These are phyloP conservation scores for Vanilla planifolia DNA, from an alignment of 106 monocot genomes.

Conservation along the genomic window DNA sequence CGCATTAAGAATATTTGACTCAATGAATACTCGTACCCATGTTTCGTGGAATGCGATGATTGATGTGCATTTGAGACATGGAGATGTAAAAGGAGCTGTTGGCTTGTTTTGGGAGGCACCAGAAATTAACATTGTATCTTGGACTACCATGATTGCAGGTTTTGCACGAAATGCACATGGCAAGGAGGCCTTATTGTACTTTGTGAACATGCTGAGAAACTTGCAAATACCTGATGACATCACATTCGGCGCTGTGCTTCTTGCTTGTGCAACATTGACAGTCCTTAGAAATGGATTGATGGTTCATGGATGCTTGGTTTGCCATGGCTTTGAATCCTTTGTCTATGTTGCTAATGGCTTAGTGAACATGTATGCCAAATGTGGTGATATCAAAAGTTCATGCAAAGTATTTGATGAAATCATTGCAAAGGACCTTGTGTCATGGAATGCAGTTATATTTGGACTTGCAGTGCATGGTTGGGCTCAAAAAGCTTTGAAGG, in stretches of 20 bases:
- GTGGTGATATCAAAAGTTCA: slow-evolving; percentile 48
- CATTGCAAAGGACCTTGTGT: slow-evolving; percentile 35
- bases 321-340: slow-evolving; percentile 27
- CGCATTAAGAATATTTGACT: slow-evolving; percentile 37
- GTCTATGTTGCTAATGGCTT: slow-evolving; percentile 55
- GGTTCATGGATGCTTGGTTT: slow-evolving; percentile 33
- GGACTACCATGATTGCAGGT: slow-evolving; percentile 56
- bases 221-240: slow-evolving; percentile 39
- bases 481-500: slow-evolving; percentile 22
- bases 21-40: slow-evolving; percentile 23
- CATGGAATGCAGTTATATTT: slow-evolving; percentile 74
- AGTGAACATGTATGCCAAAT: slow-evolving; percentile 79
- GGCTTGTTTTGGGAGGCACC: slow-evolving; percentile 35
- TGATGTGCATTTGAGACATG: slow-evolving; percentile 46
- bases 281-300: slow-evolving; percentile 41
- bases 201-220: slow-evolving; percentile 37
- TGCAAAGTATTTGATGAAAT: slow-evolving; percentile 29
- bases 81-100: slow-evolving; percentile 32
- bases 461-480: slow-evolving; percentile 49
- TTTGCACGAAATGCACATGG: slow-evolving; percentile 33
- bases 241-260: slow-evolving; percentile 43
- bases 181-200: slow-evolving; percentile 39
- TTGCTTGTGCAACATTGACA: slow-evolving; percentile 42
- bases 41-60: slow-evolving; percentile 76
- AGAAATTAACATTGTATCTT: slow-evolving; percentile 46